Evolutionary conservation across 768 basidiomycete species (phyloP).

Genomic region (Lactifluus volemus): DNA sequence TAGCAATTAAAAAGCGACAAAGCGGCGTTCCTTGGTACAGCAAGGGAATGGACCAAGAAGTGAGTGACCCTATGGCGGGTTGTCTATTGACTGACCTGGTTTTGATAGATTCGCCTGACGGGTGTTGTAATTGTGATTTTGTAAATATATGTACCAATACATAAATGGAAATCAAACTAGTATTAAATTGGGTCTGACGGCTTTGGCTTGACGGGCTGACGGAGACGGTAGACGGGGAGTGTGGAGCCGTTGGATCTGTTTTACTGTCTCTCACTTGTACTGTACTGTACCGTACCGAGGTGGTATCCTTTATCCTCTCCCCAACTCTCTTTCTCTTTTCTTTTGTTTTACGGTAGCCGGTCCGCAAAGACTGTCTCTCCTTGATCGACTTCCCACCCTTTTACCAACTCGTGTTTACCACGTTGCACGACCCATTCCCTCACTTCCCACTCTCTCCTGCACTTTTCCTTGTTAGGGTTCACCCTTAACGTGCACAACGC

Average conservation of each 20-base stretch:
- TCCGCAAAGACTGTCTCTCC: not conserved
- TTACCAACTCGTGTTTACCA: conserved; percentile 57
- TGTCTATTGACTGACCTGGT: no score
- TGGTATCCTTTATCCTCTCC: not conserved
- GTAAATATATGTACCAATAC: no score
- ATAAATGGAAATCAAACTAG: no score
- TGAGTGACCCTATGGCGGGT: conserved; percentile 22
- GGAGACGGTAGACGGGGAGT: no score
- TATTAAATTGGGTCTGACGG: no score
- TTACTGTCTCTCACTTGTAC: no score
- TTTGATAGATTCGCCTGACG: no score
- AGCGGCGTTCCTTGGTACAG: conserved; percentile 60
- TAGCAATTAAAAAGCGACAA: conserved; percentile 74
- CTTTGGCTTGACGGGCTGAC: no score
- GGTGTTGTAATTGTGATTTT: no score
- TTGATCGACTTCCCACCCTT: conserved; percentile 7
- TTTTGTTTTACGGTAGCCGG: not conserved
- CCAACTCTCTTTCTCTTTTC: not conserved
- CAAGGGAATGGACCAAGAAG: conserved; percentile 83
- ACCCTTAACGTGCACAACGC: conserved; percentile 61
- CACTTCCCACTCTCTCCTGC: conserved; percentile 24
- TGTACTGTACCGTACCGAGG: no score
- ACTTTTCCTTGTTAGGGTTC: conserved; percentile 18
- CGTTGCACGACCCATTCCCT: conserved; percentile 45
- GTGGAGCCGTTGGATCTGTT: no score